phyloP scores from a whole-genome alignment of 108 stramenopile species.

The Tribonema minus region DNA sequence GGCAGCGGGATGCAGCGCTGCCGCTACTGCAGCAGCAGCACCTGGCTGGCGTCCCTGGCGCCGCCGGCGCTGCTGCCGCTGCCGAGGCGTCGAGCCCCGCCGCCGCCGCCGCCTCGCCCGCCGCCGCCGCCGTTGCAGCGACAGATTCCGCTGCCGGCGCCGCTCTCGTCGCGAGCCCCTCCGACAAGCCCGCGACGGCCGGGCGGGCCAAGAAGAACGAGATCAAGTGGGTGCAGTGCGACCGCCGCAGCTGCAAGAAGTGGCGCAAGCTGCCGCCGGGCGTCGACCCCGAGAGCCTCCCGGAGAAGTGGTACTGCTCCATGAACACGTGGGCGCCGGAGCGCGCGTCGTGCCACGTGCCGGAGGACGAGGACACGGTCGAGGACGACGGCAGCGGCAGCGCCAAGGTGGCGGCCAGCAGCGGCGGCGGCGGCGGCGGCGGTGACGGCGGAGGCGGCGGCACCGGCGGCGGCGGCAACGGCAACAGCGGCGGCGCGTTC shows the following conservation, averaged over 20 bases:
- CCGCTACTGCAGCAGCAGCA: background rate
- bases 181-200: no score
- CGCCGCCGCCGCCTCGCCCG: background rate
- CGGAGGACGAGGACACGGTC: constrained; percentile 18
- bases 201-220: constrained; percentile 1
- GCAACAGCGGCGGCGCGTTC: background rate
- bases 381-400: background rate
- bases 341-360: constrained; percentile 1
- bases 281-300: constrained; percentile 26
- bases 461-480: background rate
- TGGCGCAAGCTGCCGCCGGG: constrained; percentile 46
- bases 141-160: no score
- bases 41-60: background rate
- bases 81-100: background rate
- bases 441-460: no score
- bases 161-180: no score
- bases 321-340: constrained; percentile 30
- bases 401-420: background rate
- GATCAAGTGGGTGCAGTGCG: constrained; percentile 50
- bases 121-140: background rate
- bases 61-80: background rate
- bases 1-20: no score
- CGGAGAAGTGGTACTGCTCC: constrained; percentile 53
- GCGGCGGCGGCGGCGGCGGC: background rate
- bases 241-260: constrained; percentile 41